Conservation (phyloP, 176 grass and related monocot genomes). For the Lolium multiflorum region DNA sequence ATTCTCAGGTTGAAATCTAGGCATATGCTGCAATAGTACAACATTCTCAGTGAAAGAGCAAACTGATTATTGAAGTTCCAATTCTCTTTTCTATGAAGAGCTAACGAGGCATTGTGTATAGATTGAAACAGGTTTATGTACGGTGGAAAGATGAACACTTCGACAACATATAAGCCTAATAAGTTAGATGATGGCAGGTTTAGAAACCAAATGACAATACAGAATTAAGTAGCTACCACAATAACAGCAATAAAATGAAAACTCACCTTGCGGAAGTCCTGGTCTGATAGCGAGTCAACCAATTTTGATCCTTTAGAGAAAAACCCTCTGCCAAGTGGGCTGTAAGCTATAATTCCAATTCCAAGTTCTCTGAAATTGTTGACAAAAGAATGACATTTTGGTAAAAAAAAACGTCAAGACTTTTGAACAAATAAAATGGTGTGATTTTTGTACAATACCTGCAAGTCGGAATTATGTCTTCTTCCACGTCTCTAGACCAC, state of each 20-base stretch:
- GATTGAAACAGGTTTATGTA: not conserved
- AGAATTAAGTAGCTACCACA: not conserved
- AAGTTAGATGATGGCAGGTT: not conserved
- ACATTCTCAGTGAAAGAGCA: not conserved
- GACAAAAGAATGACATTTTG: not conserved
- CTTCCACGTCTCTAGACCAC: slow-evolving; percentile 68
- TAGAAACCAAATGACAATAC: not conserved
- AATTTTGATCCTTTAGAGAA: slow-evolving; percentile 60
- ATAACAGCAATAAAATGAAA: not conserved
- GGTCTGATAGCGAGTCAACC: slow-evolving; percentile 44
- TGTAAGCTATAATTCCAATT: slow-evolving; percentile 68
- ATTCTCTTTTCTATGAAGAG: not conserved
- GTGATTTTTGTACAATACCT: slow-evolving; percentile 35
- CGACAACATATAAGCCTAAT: not conserved
- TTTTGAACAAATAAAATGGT: not conserved
- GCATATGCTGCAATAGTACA: slow-evolving; percentile 1
- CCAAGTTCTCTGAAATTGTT: slow-evolving; percentile 46
- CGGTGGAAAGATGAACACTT: not conserved
- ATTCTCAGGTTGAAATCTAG: slow-evolving; percentile 51
- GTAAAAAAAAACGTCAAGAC: not conserved
- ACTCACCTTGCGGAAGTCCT: slow-evolving; percentile 65
- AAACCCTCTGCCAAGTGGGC: slow-evolving; percentile 72
- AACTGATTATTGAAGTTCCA: not conserved
- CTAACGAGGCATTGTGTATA: not conserved
- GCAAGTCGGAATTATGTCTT: slow-evolving; percentile 66